Conservation (phyloP, 495 filamentous ascomycete species). For the Penicillium nucicola region DNA sequence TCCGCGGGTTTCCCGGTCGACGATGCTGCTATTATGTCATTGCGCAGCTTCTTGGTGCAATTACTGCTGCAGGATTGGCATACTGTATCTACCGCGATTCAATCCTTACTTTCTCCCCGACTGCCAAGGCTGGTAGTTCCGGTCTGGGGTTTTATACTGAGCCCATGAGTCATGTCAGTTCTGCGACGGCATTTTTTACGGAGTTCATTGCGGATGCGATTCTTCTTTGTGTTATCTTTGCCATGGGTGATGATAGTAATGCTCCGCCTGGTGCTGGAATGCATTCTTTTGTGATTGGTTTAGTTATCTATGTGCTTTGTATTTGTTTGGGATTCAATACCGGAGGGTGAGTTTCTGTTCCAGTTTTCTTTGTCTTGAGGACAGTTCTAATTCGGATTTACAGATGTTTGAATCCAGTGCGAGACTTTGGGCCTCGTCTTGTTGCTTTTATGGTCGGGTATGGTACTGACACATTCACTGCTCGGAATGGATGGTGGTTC, state of each 20-base stretch:
- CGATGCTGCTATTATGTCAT: slow-evolving; percentile 23
- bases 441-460: slow-evolving; percentile 24
- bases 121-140: slow-evolving; percentile 23
- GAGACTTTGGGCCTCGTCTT: slow-evolving; percentile 22
- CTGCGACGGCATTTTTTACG: slow-evolving; percentile 41
- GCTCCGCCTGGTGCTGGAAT: slow-evolving; percentile 23
- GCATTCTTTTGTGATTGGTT: slow-evolving; percentile 21
- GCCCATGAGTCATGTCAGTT: slow-evolving; percentile 43
- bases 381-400: not conserved
- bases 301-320: slow-evolving; percentile 13
- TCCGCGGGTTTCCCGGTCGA: slow-evolving; percentile 50
- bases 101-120: slow-evolving; percentile 33
- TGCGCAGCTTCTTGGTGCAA: slow-evolving; percentile 47
- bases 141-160: slow-evolving; percentile 54
- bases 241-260: slow-evolving; percentile 23
- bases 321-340: slow-evolving; percentile 20
- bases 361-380: too few species aligned
- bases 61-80: slow-evolving; percentile 41
- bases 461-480: slow-evolving; percentile 7
- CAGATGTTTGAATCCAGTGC: slow-evolving; percentile 20
- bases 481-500: slow-evolving; percentile 19
- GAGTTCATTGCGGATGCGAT: slow-evolving; percentile 22
- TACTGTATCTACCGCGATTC: slow-evolving; percentile 42
- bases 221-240: slow-evolving; percentile 17
- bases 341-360: slow-evolving; percentile 15